These are phyloP conservation scores for Phytophthora cactorum DNA, from an alignment of 352 stramenopile species.

Conservation along the genomic window DNA sequence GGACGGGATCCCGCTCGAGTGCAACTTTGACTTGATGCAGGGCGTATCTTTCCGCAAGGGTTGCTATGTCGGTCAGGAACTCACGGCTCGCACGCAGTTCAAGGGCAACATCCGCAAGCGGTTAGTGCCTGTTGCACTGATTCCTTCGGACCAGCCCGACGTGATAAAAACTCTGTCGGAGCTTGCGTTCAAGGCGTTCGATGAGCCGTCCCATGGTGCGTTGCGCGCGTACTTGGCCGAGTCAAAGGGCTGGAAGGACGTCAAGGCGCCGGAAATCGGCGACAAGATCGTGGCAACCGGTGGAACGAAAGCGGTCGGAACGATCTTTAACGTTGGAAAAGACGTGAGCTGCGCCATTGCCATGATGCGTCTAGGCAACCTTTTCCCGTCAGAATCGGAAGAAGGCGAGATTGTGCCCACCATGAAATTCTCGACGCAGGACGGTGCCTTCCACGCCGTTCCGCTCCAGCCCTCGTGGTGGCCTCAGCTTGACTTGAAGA, in stretches of 20 bases:
- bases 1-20: conserved; percentile 92
- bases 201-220: conserved; percentile 37
- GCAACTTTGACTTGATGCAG: conserved; percentile 91
- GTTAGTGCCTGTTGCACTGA: conserved; percentile 73
- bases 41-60: conserved; percentile 94
- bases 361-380: conserved; percentile 82
- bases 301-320: conserved; percentile 68
- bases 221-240: conserved; percentile 58
- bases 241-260: conserved; percentile 34
- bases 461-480: conserved; percentile 84
- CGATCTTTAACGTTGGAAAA: conserved; percentile 52
- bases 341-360: conserved; percentile 60
- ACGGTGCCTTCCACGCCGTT: conserved; percentile 71
- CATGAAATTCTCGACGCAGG: conserved; percentile 70
- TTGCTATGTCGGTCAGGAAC: conserved; percentile 96
- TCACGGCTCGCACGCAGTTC: conserved; percentile 94
- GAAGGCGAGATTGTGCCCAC: conserved; percentile 31
- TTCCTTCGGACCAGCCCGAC: conserved; percentile 57
- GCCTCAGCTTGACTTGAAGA: conserved; percentile 67
- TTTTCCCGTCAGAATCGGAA: conserved; percentile 56
- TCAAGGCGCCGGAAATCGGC: conserved; percentile 37
- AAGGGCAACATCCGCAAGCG: conserved; percentile 89
- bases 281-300: conserved; percentile 61
- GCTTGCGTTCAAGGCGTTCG: conserved; percentile 67
- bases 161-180: conserved; percentile 57